A percentile compares a stretch with the other conserved stretches of the same genome.
Conservation (phyloP, 495 filamentous ascomycete genomes). For the Penicillium coprophilum region DNA sequence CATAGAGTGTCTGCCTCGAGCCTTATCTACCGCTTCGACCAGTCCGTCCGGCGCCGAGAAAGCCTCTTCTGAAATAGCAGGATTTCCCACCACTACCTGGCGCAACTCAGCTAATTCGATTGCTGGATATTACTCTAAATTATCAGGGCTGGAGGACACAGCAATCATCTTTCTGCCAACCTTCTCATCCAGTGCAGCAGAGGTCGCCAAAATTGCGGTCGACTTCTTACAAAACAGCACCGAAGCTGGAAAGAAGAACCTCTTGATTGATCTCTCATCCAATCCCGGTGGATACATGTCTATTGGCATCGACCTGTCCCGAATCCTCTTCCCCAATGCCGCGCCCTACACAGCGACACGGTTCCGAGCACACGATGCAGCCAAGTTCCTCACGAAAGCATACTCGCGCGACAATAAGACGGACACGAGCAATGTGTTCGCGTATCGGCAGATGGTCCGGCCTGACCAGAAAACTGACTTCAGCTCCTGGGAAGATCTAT, state of each 20-base stretch:
- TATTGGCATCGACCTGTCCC: conserved; percentile 29
- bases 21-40: conserved; percentile 8
- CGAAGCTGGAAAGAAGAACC: conserved; percentile 40
- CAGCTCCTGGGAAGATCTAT: conserved; percentile 54
- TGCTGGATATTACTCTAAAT: conserved; percentile 39
- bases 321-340: conserved; percentile 39
- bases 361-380: conserved; percentile 42
- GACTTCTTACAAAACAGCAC: conserved; percentile 41
- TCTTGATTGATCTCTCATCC: conserved; percentile 56
- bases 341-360: conserved; percentile 41
- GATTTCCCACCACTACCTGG: conserved; percentile 59
- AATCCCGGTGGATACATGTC: conserved; percentile 53
- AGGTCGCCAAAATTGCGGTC: conserved; percentile 24
- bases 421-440: conserved; percentile 23
- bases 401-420: conserved; percentile 17
- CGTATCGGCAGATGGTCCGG: conserved; percentile 20
- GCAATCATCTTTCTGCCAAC: conserved; percentile 43
- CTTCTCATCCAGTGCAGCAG: conserved; percentile 29
- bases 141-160: conserved; percentile 31
- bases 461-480: conserved; percentile 40
- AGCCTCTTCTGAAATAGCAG: conserved; percentile 49
- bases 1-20: conserved; percentile 25
- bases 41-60: conserved; percentile 49
- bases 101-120: conserved; percentile 36
- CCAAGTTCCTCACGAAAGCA: conserved; percentile 43